Evolutionary conservation across 805 yeast species (phyloP).

Genomic region (Zygosaccharomyces siamensis): DNA sequence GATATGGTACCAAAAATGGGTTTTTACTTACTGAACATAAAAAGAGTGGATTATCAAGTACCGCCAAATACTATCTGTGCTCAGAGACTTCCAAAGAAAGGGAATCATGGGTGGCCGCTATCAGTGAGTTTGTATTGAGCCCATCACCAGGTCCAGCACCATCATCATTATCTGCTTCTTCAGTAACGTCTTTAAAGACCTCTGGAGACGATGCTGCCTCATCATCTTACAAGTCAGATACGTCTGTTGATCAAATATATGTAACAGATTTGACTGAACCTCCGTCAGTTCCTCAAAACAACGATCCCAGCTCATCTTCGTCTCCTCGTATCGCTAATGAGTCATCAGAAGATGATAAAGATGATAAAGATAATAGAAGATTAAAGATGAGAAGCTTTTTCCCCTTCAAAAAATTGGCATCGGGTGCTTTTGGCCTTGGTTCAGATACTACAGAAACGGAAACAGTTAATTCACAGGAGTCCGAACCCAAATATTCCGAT

Average conservation of each 20-base stretch:
- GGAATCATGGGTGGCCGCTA: slow-evolving; percentile 60
- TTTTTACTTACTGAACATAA: slow-evolving; percentile 39
- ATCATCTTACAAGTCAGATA: slow-evolving; percentile 8
- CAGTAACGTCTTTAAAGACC: slow-evolving; percentile 7
- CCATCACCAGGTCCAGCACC: slow-evolving; percentile 9
- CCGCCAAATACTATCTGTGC: slow-evolving; percentile 61
- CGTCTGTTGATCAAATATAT: slow-evolving; percentile 18
- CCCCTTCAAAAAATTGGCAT: slow-evolving; percentile 44
- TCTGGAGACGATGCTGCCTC: slow-evolving; percentile 8
- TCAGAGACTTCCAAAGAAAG: slow-evolving; percentile 76
- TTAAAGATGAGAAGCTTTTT: slow-evolving; percentile 55
- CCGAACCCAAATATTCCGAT: slow-evolving; percentile 17
- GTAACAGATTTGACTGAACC: slow-evolving; percentile 18
- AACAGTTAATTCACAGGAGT: slow-evolving; percentile 7
- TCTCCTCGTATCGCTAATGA: slow-evolving; percentile 15
- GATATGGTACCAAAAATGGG: slow-evolving; percentile 35
- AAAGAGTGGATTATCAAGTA: slow-evolving; percentile 35
- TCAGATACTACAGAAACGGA: slow-evolving; percentile 8
- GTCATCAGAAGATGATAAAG: slow-evolving; percentile 25
- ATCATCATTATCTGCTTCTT: slow-evolving; percentile 7
- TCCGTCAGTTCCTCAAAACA: not conserved
- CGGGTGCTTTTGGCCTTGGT: slow-evolving; percentile 12
- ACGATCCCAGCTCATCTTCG: slow-evolving; percentile 8
- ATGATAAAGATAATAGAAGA: slow-evolving; percentile 41
- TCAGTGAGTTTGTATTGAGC: slow-evolving; percentile 33